These are phyloP conservation scores for Pyrrhoderma noxium DNA, from an alignment of 1,284 basidiomycete genomes.

Conservation along the genomic window DNA sequence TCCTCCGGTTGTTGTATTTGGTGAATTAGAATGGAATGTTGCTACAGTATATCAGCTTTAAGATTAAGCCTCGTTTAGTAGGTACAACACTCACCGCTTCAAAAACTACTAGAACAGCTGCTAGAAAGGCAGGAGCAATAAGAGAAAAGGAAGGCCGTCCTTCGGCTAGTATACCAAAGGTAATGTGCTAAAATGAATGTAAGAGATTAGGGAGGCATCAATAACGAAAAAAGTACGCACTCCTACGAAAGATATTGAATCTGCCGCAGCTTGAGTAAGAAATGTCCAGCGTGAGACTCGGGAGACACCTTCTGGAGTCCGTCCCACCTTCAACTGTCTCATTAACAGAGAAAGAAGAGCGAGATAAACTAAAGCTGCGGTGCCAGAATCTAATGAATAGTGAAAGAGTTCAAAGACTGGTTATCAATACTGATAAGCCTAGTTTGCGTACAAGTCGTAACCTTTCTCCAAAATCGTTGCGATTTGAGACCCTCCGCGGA, in stretches of 20 bases:
- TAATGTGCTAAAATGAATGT: constrained; percentile 49
- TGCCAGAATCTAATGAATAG: constrained; percentile 55
- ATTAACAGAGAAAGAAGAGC: constrained; percentile 59
- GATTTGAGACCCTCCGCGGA: constrained; percentile 66
- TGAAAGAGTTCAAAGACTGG: not conserved
- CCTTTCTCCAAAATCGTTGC: constrained; percentile 69
- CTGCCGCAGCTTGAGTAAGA: constrained; percentile 66
- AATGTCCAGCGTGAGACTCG: constrained; percentile 79
- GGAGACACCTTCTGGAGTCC: constrained; percentile 72
- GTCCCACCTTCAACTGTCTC: constrained; percentile 65
- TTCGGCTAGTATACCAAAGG: constrained; percentile 75
- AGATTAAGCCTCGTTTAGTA: not conserved
- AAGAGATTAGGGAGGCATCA: not conserved
- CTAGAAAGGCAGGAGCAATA: constrained; percentile 75
- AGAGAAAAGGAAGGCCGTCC: constrained; percentile 72
- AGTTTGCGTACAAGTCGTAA: constrained; percentile 63
- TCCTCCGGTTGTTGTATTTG: constrained; percentile 80
- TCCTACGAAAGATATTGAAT: constrained; percentile 76
- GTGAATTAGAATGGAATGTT: constrained; percentile 74
- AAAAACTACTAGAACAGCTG: constrained; percentile 61
- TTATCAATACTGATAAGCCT: not conserved
- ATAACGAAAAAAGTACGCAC: constrained; percentile 25
- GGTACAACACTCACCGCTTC: constrained; percentile 50
- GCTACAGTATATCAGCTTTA: constrained; percentile 37
- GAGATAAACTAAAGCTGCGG: constrained; percentile 62